A percentile compares a stretch with the other conserved stretches of the same genome.
Conservation (phyloP, 768 basidiomycete genomes). For the Boletus patriciae region DNA sequence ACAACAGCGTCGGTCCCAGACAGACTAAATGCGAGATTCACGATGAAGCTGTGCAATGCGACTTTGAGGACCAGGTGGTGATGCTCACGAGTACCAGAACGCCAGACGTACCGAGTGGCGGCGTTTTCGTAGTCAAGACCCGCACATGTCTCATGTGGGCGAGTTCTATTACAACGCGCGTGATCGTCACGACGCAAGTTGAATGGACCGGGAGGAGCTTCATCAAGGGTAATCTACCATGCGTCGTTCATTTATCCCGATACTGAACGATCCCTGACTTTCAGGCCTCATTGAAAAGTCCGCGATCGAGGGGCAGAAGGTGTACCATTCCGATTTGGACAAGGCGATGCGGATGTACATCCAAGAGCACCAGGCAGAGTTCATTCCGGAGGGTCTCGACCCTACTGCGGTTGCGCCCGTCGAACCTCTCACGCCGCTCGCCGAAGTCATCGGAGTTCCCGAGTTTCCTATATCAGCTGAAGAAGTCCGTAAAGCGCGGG, state of each 20-base stretch:
- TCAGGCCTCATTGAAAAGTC: constrained; percentile 92
- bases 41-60: constrained; percentile 78
- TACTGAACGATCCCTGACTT: constrained; percentile 1
- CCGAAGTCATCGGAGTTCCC: constrained; percentile 10
- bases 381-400: constrained; percentile 80
- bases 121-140: constrained; percentile 92
- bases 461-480: constrained; percentile 6
- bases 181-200: constrained; percentile 86
- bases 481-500: constrained; percentile 49
- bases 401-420: constrained; percentile 50
- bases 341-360: constrained; percentile 87
- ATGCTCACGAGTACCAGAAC: constrained; percentile 89
- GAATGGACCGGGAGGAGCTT: constrained; percentile 98
- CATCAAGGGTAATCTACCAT: constrained; percentile 69
- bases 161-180: constrained; percentile 66
- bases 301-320: constrained; percentile 87
- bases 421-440: constrained; percentile 35
- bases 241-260: not conserved
- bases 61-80: constrained; percentile 80
- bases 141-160: constrained; percentile 96
- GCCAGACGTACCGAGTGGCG: constrained; percentile 93
- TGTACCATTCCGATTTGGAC: constrained; percentile 82
- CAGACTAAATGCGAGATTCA: constrained; percentile 94
- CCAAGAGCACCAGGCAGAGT: constrained; percentile 84
- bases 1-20: constrained; percentile 85